Conservation (phyloP, 2,329 filamentous ascomycete genomes). For the Didymella pinodella region DNA sequence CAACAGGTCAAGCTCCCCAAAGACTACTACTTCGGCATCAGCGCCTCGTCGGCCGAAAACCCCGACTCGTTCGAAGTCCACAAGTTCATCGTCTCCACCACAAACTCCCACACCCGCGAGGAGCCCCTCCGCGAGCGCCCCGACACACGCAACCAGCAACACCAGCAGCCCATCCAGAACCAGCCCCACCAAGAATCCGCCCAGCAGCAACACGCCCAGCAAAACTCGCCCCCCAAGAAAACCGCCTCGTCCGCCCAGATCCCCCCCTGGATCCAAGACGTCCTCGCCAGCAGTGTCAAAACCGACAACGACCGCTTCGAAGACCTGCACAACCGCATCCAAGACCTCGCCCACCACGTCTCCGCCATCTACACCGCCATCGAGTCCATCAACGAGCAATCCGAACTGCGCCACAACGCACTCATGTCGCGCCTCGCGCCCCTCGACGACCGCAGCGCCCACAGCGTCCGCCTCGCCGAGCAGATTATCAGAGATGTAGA, state of each 20-base stretch:
- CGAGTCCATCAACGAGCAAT: constrained; percentile 58
- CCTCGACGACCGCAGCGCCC: constrained; percentile 42
- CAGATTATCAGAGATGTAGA: constrained; percentile 63
- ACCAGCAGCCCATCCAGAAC: constrained; percentile 32
- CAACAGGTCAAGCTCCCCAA: constrained; percentile 73
- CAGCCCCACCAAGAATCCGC: constrained; percentile 41
- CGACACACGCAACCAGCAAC: constrained; percentile 43
- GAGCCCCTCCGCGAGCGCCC: constrained; percentile 42
- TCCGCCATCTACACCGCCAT: constrained; percentile 68
- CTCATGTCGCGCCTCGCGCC: constrained; percentile 47
- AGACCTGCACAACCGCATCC: constrained; percentile 85
- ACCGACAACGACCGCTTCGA: constrained; percentile 70
- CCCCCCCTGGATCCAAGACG: constrained; percentile 53
- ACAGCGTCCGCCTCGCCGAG: constrained; percentile 59
- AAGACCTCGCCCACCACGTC: constrained; percentile 74
- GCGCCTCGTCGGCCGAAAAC: constrained; percentile 86
- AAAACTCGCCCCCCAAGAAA: constrained; percentile 33
- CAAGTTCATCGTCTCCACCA: constrained; percentile 77
- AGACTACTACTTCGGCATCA: constrained; percentile 86
- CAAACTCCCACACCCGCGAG: constrained; percentile 47
- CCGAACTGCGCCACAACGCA: constrained; percentile 67
- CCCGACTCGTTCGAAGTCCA: constrained; percentile 95
- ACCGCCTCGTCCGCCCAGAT: constrained; percentile 41
- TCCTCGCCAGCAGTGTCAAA: constrained; percentile 56
- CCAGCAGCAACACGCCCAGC: constrained; percentile 28